A percentile compares a stretch with the other conserved stretches of the same genome.
Conservation (phyloP, 2,329 filamentous ascomycete species). For the Plectosphaerella sp. region DNA sequence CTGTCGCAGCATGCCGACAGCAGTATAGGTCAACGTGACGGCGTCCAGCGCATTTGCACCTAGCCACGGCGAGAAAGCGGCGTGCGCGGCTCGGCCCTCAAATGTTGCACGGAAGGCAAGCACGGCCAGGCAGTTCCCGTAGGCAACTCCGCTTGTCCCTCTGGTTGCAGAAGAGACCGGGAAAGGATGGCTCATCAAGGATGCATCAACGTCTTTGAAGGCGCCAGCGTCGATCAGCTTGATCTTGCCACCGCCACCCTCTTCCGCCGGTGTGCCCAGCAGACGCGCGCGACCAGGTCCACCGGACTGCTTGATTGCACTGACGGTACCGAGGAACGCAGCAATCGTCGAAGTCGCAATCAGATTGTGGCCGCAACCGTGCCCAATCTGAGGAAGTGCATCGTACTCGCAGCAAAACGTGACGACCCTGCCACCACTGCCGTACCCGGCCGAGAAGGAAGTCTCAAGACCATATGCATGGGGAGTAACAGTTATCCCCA, state of each 20-base stretch:
- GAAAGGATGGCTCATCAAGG: constrained; percentile 26
- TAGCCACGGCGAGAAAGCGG: constrained; percentile 29
- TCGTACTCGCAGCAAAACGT: constrained; percentile 43
- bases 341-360: constrained; percentile 35
- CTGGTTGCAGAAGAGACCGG: constrained; percentile 4
- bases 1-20: constrained; percentile 30
- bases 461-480: constrained; percentile 26
- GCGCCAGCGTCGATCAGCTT: constrained; percentile 27
- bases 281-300: constrained; percentile 30
- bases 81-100: constrained; percentile 27
- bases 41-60: constrained; percentile 33
- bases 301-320: constrained; percentile 22
- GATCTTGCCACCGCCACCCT: constrained; percentile 36
- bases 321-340: constrained; percentile 31
- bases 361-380: constrained; percentile 41
- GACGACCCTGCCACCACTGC: constrained; percentile 31
- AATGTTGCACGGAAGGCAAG: constrained; percentile 29
- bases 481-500: constrained; percentile 20
- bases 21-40: constrained; percentile 27
- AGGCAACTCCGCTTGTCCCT: not conserved
- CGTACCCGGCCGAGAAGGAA: constrained; percentile 23
- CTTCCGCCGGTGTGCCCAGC: constrained; percentile 38
- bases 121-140: not conserved
- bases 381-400: constrained; percentile 39
- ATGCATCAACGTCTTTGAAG: constrained; percentile 26